phyloP scores from a whole-genome alignment of 2,329 filamentous ascomycete species.

The Fusarium albidum region DNA sequence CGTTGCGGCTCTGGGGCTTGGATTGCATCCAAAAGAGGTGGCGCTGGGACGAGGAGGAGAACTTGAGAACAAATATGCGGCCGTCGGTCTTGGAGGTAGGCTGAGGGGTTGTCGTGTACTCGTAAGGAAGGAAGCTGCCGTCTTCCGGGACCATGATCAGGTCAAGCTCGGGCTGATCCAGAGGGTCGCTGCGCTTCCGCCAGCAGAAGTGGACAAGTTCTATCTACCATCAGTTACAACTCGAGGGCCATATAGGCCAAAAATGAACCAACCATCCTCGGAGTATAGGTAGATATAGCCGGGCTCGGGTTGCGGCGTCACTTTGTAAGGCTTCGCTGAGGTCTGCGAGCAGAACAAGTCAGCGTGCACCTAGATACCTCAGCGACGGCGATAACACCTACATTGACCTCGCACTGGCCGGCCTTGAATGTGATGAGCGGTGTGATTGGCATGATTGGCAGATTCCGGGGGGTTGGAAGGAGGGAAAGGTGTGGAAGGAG shows the following conservation, averaged over 20 bases:
- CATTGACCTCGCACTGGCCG: constrained; percentile 85
- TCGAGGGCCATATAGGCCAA: not conserved
- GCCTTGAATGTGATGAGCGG: constrained; percentile 98
- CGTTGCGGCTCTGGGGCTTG: constrained; percentile 76
- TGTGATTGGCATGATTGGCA: constrained; percentile 74
- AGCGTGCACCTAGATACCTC: constrained; percentile 19
- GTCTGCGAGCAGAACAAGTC: constrained; percentile 43
- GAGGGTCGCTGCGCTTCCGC: constrained; percentile 77
- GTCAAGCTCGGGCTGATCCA: constrained; percentile 82
- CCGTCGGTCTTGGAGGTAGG: constrained; percentile 77
- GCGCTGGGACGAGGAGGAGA: constrained; percentile 88
- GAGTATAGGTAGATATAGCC: constrained; percentile 93
- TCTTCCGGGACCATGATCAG: constrained; percentile 94
- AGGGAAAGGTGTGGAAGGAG: constrained; percentile 7
- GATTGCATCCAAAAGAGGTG: constrained; percentile 98
- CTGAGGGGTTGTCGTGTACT: constrained; percentile 64
- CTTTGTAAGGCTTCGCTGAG: constrained; percentile 70
- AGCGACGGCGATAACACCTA: constrained; percentile 53
- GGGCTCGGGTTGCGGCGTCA: constrained; percentile 74
- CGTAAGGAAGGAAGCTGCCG: constrained; percentile 85
- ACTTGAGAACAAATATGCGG: constrained; percentile 92
- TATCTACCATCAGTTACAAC: constrained; percentile 45
- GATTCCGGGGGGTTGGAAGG: constrained; percentile 1
- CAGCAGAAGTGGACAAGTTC: constrained; percentile 97
- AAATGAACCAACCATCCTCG: constrained; percentile 74